Conservation (phyloP, 2,329 filamentous ascomycete genomes). For the Exophiala dermatitidis region DNA sequence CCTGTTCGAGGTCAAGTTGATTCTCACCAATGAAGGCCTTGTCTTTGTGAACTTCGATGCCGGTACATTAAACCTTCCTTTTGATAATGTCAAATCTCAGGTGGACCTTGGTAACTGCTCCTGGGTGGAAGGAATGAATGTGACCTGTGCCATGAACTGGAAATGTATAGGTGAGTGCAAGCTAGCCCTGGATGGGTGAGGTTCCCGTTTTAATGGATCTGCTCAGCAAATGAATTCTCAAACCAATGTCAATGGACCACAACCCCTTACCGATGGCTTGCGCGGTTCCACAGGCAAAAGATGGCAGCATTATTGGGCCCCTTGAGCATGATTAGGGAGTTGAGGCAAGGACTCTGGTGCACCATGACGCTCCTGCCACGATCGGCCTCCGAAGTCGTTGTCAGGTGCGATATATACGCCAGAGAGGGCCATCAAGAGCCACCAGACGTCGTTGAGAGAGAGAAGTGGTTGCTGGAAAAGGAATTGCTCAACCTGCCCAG, state of each 20-base stretch:
- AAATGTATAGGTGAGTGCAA: slow-evolving; percentile 21
- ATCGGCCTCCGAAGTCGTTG: slow-evolving; percentile 9
- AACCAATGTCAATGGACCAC: slow-evolving; percentile 18
- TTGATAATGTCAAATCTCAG: slow-evolving; percentile 23
- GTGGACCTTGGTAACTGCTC: slow-evolving; percentile 15
- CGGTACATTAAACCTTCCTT: slow-evolving; percentile 21
- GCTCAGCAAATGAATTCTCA: slow-evolving; percentile 20
- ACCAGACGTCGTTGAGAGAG: slow-evolving; percentile 4
- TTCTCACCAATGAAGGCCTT: slow-evolving; percentile 18
- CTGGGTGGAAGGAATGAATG: slow-evolving; percentile 16
- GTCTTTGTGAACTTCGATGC: slow-evolving; percentile 25
- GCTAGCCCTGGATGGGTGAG: neutral
- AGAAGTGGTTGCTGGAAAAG: slow-evolving; percentile 19
- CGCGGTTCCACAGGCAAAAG: slow-evolving; percentile 13
- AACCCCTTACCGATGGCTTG: slow-evolving; percentile 16
- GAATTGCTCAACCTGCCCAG: slow-evolving; percentile 12
- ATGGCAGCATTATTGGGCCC: slow-evolving; percentile 14
- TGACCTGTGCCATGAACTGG: slow-evolving; percentile 18
- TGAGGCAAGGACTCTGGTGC: slow-evolving; percentile 18
- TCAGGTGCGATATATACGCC: slow-evolving; percentile 19
- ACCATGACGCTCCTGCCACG: slow-evolving; percentile 18
- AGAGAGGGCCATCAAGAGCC: slow-evolving; percentile 11
- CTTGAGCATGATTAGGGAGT: slow-evolving; percentile 20
- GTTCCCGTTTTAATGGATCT: neutral
- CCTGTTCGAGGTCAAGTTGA: slow-evolving; percentile 37